phyloP scores from a whole-genome alignment of 2,329 filamentous ascomycete species.

The Aspergillus pseudotamarii region DNA sequence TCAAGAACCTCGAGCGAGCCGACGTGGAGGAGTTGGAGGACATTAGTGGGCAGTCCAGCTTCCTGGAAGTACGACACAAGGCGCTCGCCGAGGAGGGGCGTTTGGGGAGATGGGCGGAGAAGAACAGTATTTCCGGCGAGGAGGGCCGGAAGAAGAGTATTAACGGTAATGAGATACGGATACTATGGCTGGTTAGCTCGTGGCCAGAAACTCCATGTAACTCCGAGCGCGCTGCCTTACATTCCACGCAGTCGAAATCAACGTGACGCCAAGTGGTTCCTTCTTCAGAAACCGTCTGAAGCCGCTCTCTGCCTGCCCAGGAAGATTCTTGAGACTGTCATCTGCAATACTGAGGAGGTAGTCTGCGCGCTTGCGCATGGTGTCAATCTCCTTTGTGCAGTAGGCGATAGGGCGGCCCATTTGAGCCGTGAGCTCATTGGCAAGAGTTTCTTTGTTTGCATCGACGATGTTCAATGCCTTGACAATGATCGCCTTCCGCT shows the following conservation, averaged over 20 bases:
- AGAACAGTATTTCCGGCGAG: constrained; percentile 86
- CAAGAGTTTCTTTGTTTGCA: constrained; percentile 73
- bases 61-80: constrained; percentile 73
- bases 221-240: constrained; percentile 56
- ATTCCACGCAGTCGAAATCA: constrained; percentile 92
- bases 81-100: constrained; percentile 82
- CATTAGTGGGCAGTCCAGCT: constrained; percentile 76
- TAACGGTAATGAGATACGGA: constrained; percentile 86
- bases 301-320: constrained; percentile 78
- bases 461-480: constrained; percentile 73
- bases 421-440: constrained; percentile 79
- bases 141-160: constrained; percentile 85
- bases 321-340: constrained; percentile 74
- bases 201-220: constrained; percentile 1
- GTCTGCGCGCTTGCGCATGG: constrained; percentile 78
- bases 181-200: constrained; percentile 59
- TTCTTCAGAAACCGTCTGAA: constrained; percentile 88
- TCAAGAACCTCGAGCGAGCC: constrained; percentile 76
- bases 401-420: constrained; percentile 91
- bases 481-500: constrained; percentile 78
- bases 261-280: constrained; percentile 78
- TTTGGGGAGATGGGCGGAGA: constrained; percentile 89
- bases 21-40: constrained; percentile 86
- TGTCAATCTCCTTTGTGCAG: constrained; percentile 76
- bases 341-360: constrained; percentile 82